phyloP scores from a whole-genome alignment of 495 filamentous ascomycete species.

The Penicillium arizonense region DNA sequence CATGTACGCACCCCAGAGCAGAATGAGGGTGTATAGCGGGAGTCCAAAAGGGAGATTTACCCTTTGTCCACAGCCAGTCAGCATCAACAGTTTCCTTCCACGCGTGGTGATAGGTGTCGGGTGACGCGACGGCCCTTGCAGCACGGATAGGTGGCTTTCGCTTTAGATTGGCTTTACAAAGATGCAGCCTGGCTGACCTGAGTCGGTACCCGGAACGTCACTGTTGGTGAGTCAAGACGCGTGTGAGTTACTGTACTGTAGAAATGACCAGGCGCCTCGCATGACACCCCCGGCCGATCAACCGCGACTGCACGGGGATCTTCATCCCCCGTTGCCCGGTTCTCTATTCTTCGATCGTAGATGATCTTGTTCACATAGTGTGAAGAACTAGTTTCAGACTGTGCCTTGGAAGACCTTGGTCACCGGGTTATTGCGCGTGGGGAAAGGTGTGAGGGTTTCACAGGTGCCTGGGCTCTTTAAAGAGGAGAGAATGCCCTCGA shows the following conservation, averaged over 20 bases:
- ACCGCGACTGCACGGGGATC: slow-evolving; percentile 20
- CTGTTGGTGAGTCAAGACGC: slow-evolving; percentile 13
- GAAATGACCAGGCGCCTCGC: slow-evolving; percentile 17
- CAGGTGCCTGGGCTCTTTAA: slow-evolving; percentile 21
- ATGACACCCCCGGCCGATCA: slow-evolving; percentile 24
- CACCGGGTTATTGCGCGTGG: slow-evolving; percentile 26
- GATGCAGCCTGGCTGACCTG: neutral
- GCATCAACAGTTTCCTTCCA: slow-evolving; percentile 10
- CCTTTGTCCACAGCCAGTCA: slow-evolving; percentile 15
- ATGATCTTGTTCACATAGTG: slow-evolving; percentile 6
- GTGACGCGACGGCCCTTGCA: slow-evolving; percentile 11
- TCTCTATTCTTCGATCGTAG: neutral
- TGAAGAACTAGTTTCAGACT: slow-evolving; percentile 6
- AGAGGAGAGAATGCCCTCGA: neutral
- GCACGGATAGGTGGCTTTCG: slow-evolving; percentile 2
- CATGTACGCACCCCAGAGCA: neutral
- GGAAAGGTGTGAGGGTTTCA: slow-evolving; percentile 13
- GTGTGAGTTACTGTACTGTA: slow-evolving; percentile 13
- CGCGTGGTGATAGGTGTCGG: slow-evolving; percentile 26
- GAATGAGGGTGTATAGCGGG: neutral
- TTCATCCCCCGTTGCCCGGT: slow-evolving; percentile 7
- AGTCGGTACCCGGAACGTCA: slow-evolving; percentile 9
- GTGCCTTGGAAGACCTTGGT: slow-evolving; percentile 26
- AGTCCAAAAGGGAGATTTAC: slow-evolving; percentile 4
- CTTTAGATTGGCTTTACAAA: neutral